These are phyloP conservation scores for Talaromyces sp. DNA, from an alignment of 2,329 filamentous ascomycete species.

Conservation along the genomic window DNA sequence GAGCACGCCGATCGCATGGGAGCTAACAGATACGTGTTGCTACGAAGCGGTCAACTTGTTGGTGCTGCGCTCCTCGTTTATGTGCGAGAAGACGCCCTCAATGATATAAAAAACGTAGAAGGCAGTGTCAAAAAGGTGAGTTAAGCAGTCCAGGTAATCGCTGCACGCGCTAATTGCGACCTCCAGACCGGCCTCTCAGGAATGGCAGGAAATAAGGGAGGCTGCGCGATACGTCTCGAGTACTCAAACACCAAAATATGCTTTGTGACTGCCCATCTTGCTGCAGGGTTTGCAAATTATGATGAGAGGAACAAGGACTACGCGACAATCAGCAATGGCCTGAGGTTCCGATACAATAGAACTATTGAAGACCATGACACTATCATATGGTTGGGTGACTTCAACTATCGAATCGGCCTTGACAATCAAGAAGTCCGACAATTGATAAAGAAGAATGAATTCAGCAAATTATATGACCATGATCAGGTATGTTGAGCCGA, in stretches of 20 bases:
- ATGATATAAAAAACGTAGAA: conserved; percentile 91
- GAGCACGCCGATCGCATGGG: conserved; percentile 58
- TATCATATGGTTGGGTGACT: conserved; percentile 93
- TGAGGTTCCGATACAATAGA: conserved; percentile 85
- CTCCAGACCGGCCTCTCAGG: conserved; percentile 77
- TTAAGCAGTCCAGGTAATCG: background rate
- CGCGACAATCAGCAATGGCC: conserved; percentile 75
- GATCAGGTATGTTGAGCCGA: conserved; percentile 87
- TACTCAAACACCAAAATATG: conserved; percentile 90
- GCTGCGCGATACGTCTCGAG: conserved; percentile 91
- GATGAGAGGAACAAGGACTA: conserved; percentile 95
- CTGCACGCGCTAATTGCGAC: background rate
- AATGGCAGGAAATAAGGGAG: conserved; percentile 96
- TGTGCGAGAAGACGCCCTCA: conserved; percentile 70
- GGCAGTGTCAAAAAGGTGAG: conserved; percentile 81
- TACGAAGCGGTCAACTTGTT: conserved; percentile 89
- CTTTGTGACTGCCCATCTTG: conserved; percentile 93
- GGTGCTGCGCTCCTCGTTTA: conserved; percentile 90
- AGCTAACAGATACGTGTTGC: conserved; percentile 75
- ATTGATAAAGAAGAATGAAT: conserved; percentile 65
- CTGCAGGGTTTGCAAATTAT: conserved; percentile 93
- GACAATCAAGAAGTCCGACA: conserved; percentile 70
- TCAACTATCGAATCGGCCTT: conserved; percentile 94
- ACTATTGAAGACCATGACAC: conserved; percentile 88
- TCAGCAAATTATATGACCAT: conserved; percentile 79